Evolutionary conservation across 208 protist species (phyloP), one percentile per base, ranked within the genome.

Genomic region (Trypanosoma grayi): DNA sequence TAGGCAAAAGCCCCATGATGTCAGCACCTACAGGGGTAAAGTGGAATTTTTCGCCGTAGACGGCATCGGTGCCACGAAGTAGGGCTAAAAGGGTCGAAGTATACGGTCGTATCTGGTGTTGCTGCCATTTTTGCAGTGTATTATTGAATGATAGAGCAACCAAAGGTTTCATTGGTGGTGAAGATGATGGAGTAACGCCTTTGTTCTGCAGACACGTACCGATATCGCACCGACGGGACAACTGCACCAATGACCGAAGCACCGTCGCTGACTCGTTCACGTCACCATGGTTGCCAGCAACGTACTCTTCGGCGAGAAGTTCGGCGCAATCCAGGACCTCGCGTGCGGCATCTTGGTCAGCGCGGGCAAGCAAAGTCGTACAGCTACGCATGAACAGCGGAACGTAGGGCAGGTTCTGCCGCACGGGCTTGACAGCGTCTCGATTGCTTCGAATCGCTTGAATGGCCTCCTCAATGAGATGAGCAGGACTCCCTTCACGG

Each of bases 191-290:
- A 3, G 30, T 20, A 30, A 4, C 16, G 16, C 2, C 25, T 14
- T 39, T 30, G 16, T 36, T 84, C 66, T 24, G 43, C 55, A 40
- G 4, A 3, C 47, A 27, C 18, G 0, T n/a, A 18, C n/a, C 25
- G 22, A 16, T 43, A 6, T 60, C 25, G 10, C 10, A 20, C 1
- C 40, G 14, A 46, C 79, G 61, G 16, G 66, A 70, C 11, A 94
- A 47, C 6, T 60, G 14, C 27, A 73, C 68, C 22, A 91, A 45
- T 8, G 83, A 82, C 28, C 72, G 83, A 13, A 94, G 70, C 16
- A 94, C 74, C 22, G 76, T 79, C 39, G 74, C 77, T 25, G 73
- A 61, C 1, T 91, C 73, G 60, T 89, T 91, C 20, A 90, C 61
- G 58, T 87, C 79, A 16, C 65, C 76, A 46, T 70, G 62, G 28